Evolutionary conservation across 2,329 filamentous ascomycete species (phyloP).

Genomic region (Raffaelea ambrosiae): DNA sequence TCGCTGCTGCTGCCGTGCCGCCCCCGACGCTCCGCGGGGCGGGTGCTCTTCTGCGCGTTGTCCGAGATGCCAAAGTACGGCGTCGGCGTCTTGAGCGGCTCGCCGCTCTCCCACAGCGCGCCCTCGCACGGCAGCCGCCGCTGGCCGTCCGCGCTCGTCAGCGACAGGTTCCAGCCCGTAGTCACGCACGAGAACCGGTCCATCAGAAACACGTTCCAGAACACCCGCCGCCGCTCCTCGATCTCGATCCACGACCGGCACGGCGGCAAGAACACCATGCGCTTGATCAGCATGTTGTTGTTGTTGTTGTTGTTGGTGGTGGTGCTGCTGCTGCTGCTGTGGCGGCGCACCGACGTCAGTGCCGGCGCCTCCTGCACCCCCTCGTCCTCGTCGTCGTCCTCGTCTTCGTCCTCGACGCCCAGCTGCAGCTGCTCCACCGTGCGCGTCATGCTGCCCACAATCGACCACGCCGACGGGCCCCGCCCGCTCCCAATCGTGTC

Average conservation of each 20-base stretch:
- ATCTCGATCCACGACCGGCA: slow-evolving; percentile 22
- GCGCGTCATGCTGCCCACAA: slow-evolving; percentile 26
- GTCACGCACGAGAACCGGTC: slow-evolving; percentile 21
- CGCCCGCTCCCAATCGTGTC: slow-evolving; percentile 23
- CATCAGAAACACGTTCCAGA: slow-evolving; percentile 27
- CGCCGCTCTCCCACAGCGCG: slow-evolving; percentile 19
- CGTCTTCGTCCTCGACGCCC: slow-evolving; percentile 27
- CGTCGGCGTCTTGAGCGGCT: slow-evolving; percentile 19
- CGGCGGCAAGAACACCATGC: slow-evolving; percentile 12
- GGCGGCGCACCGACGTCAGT: too few species aligned
- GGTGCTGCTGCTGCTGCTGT: too few species aligned
- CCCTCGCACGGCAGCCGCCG: slow-evolving; percentile 24
- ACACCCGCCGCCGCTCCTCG: slow-evolving; percentile 19
- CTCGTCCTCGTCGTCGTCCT: too few species aligned
- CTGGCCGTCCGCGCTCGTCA: slow-evolving; percentile 22
- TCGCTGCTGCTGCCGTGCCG: too few species aligned
- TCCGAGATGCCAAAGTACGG: slow-evolving; percentile 27
- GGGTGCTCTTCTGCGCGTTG: slow-evolving; percentile 8
- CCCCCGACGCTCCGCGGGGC: too few species aligned
- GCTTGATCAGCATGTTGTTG: slow-evolving; percentile 7
- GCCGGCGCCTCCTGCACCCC: too few species aligned
- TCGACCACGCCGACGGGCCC: slow-evolving; percentile 21
- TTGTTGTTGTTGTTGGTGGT: slow-evolving; percentile 13
- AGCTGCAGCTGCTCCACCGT: slow-evolving; percentile 27
- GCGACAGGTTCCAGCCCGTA: slow-evolving; percentile 22